Evolutionary conservation across 164 flowering plant species (phyloP), one percentile per base, ranked within the genome.

Genomic region (Akebia trifoliata): DNA sequence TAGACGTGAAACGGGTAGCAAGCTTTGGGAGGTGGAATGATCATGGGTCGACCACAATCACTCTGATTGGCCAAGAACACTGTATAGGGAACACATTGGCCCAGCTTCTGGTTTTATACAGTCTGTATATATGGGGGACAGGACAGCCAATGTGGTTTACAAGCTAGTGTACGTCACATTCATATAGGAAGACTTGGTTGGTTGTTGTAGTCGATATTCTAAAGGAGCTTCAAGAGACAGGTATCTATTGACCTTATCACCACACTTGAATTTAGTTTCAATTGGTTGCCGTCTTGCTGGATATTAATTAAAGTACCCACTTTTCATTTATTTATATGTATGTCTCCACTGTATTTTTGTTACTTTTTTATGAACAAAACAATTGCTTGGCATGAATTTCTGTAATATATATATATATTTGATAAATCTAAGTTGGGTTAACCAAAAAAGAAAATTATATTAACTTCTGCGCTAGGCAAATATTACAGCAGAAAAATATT

Each of bases 101-200:
- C 30, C 51, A 12, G 6, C 9, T 43, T 52, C 25, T 47, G 49
- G 37, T 59, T 43, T 56, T 24, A 57, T 48, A 54, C 58, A 36
- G 61, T 48, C 32, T 67, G 68, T 71, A 60, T 56, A 67, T 67
- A 66, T 55, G 50, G 63, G 64, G 48, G 21, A 59, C 50, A 45
- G 22, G 63, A 31, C 10, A 54, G 54, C 39, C 55, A 59, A 54
- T 34, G 12, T 32, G 24, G 22, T 46, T 49, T 39, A 53, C 48
- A 43, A 49, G 61, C 53, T 57, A 34, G 52, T 29, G 38, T 54
- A 34, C 12, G 56, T 50, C 51, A 38, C 20, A 57, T 37, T 34
- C 42, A 32, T 17, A 22, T 45, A 51, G 51, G 24, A 58, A 22
- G 10, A 21, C 56, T n/a, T 30, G 28, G 42, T 46, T 58, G 36